Percentiles rank a stretch among this genome's conserved stretches.
phyloP scores from a whole-genome alignment of 164 flowering plant genomes.

The Amborella trichopoda region DNA sequence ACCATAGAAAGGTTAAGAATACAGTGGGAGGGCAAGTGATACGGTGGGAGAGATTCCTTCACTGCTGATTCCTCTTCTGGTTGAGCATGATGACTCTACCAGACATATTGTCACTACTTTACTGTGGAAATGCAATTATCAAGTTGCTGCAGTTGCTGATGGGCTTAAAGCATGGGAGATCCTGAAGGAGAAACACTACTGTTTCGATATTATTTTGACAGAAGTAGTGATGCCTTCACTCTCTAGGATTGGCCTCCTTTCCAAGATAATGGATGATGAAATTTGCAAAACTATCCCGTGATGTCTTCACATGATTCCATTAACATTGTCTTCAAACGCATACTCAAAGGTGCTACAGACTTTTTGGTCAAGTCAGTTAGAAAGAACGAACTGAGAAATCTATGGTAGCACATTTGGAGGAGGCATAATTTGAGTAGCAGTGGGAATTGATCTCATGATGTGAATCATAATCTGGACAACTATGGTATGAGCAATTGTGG shows the following conservation, averaged over 20 bases:
- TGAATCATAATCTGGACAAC: conserved; percentile 14
- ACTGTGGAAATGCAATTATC: conserved; percentile 68
- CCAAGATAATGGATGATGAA: conserved; percentile 35
- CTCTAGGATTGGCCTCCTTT: conserved; percentile 34
- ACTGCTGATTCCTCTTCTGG: conserved; percentile 43
- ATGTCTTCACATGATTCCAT: conserved; percentile 45
- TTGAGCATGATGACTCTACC: conserved; percentile 65
- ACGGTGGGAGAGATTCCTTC: conserved; percentile 67
- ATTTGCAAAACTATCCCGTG: conserved; percentile 38
- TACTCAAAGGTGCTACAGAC: conserved; percentile 47
- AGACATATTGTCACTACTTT: conserved; percentile 65
- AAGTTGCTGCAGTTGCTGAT: conserved; percentile 37
- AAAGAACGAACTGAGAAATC: conserved; percentile 36
- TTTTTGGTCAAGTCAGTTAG: conserved; percentile 46
- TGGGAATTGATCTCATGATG: conserved; percentile 14
- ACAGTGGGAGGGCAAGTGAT: conserved; percentile 23
- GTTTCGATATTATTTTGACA: conserved; percentile 33
- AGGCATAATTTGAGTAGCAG: conserved; percentile 16
- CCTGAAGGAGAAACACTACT: conserved; percentile 19
- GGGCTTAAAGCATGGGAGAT: conserved; percentile 43
- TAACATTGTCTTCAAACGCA: conserved; percentile 38
- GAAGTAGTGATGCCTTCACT: conserved; percentile 42
- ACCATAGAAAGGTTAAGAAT: no score
- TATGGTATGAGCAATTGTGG: conserved; percentile 16
- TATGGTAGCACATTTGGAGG: conserved; percentile 61